Base-by-base conservation (phyloP, 2,329 filamentous ascomycete species). In the Aureobasidium namibiae region DNA sequence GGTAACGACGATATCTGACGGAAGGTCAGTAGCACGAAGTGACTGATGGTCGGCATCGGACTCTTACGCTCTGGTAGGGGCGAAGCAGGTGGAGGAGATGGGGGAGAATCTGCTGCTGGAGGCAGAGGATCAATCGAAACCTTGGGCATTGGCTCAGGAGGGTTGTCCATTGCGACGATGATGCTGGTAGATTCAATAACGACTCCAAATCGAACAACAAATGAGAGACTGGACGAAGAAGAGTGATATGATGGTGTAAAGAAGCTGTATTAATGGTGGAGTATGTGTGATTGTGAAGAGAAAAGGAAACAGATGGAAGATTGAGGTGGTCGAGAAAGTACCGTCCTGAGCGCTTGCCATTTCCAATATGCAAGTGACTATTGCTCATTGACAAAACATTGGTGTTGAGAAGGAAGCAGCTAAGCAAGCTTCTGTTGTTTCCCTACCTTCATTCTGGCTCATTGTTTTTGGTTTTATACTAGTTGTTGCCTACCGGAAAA, bases 101-200 rank as follows among this genome's bases (percentile, higher is more conserved):
- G 54, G 8, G 53, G 24, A 8, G 39, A 45, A 13, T 24, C 39
- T 23, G 29, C 36, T 39, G 57, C 26, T 45, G 46, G 46, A 52
- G 56, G 39, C 13, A 44, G 38, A 36, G 57, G 46, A 33, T 59
- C 57, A 14, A 33, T 24, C 46, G 46, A 42, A 23, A 59, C 57
- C 36, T 50, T 59, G 21, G 57, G 57, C 57, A 59, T 53, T 5
- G 57, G 57, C 21, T 59, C 57, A 50, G 56, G 56, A 52, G 57
- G 57, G 36, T 49, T 36, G 26, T 59, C 57, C 57, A 59, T 59
- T 42, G 36, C 34, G n/a, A 29, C 23, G 31, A 24, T 48, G 54
- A 57, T 14, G 56, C 33, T 41, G 54, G 48, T 21, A 44, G 34
- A 33, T 16, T 18, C 24, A 29, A 56, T 26, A 56, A 56, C 38